Percentiles rank a stretch among this genome's conserved stretches.
Evolutionary conservation across 2,329 filamentous ascomycete genomes (phyloP).

Genomic region (Penicillium sp.): DNA sequence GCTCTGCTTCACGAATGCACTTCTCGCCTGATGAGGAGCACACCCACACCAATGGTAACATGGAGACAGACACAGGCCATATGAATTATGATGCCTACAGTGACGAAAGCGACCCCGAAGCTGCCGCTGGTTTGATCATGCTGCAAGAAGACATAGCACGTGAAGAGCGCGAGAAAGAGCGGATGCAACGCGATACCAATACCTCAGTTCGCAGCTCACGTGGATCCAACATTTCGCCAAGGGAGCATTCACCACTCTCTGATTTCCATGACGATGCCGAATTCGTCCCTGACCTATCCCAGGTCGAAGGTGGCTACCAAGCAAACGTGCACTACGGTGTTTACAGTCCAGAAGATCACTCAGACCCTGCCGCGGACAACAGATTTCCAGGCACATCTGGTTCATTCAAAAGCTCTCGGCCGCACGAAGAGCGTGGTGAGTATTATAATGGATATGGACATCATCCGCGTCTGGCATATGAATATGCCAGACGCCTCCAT

Average conservation of each 20-base stretch:
- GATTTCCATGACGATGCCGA: constrained; percentile 60
- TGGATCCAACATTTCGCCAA: constrained; percentile 33
- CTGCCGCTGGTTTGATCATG: constrained; percentile 70
- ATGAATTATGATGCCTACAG: constrained; percentile 45
- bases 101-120: constrained; percentile 82
- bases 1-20: constrained; percentile 16
- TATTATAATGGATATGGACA: constrained; percentile 28
- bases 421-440: constrained; percentile 21
- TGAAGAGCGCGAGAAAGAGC: constrained; percentile 37
- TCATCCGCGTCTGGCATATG: constrained; percentile 38
- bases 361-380: constrained; percentile 12
- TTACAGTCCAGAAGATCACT: constrained; percentile 14
- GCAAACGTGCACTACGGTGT: constrained; percentile 53
- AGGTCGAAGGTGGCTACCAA: constrained; percentile 64
- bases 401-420: constrained; percentile 24
- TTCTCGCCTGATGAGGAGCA: constrained; percentile 39
- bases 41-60: constrained; percentile 43
- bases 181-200: constrained; percentile 51
- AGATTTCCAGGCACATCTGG: constrained; percentile 18
- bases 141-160: constrained; percentile 63
- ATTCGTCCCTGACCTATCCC: constrained; percentile 61
- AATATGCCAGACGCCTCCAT: constrained; percentile 51
- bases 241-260: constrained; percentile 22
- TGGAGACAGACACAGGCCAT: constrained; percentile 38
- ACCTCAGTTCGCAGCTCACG: constrained; percentile 43